Base-by-base conservation (phyloP, 2,329 filamentous ascomycete genomes). In the Iodosphaeria phyllophila region DNA sequence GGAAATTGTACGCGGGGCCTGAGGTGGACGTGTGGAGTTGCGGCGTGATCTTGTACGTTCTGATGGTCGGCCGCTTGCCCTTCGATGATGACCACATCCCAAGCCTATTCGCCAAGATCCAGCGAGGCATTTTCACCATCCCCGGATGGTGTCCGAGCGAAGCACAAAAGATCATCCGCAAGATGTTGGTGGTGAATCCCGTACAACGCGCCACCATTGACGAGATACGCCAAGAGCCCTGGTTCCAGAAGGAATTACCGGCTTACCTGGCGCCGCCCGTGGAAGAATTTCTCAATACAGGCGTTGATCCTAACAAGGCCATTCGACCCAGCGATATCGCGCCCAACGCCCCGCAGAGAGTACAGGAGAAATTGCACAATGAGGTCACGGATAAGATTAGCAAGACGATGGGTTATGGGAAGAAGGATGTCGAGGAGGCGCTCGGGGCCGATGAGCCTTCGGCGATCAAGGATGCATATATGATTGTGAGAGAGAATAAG, bases 31-130 rank as follows among this genome's bases (percentile, higher is more conserved):
- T 98, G 2, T 98, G 89, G 89, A 95, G 86, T 50, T 77, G 84
- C 44, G 83, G 83, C 32, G 83, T 92, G 34, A 92, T 92, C 42
- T 62, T 89, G 21, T 89, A 82, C 48, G 79, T 84, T 19, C 56
- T 89, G 35, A 58, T 89, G 16, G 77, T 80, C 15, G 79, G 79
- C 28, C 66, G 79, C 33, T 60, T 98, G 22, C 89, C 89, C 6
- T 98, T 98, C 44, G 89, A 98, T 53, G 89, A 98, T 46, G 89
- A 98, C 41, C 92, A 95, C 46, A 98, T 98, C 35, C 89, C 89
- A 3, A 84, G 83, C 22, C 61, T 98, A 4, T 98, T 98, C 56
- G 86, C 89, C 51, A 98, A 98, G 58, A 98, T 98, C 32, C 80
- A 84, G 12, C 77, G 84, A 30, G 89, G 89, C 21, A 83, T 82